A percentile compares a stretch with the other conserved stretches of the same genome.
These are phyloP conservation scores for Penicillium sp. DNA, from an alignment of 2,329 filamentous ascomycete species.

Conservation along the genomic window DNA sequence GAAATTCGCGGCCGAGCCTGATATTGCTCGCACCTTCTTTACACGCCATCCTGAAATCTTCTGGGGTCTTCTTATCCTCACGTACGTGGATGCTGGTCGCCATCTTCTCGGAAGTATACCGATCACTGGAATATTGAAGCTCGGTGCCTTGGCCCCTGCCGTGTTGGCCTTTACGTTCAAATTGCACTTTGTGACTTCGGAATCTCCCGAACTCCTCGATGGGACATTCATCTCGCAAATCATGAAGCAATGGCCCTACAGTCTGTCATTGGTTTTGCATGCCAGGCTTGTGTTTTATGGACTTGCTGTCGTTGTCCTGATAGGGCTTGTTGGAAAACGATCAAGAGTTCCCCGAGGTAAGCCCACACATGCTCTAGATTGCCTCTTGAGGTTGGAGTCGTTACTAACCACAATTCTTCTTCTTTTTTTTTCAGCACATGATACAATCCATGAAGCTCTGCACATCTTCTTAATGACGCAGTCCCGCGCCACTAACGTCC, in stretches of 20 bases:
- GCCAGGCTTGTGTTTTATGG: conserved; percentile 53
- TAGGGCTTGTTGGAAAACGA: conserved; percentile 22
- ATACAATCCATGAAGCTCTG: conserved; percentile 62
- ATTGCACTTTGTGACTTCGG: conserved; percentile 79
- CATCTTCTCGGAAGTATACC: conserved; percentile 41
- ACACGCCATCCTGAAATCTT: conserved; percentile 63
- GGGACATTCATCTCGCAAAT: conserved; percentile 34
- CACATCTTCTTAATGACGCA: conserved; percentile 83
- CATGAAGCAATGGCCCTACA: conserved; percentile 40
- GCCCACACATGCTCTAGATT: conserved; percentile 1
- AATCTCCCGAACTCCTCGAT: conserved; percentile 76
- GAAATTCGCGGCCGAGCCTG: conserved; percentile 87
- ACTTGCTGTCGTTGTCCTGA: conserved; percentile 37
- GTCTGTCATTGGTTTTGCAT: conserved; percentile 50
- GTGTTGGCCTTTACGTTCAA: conserved; percentile 77
- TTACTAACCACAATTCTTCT: conserved; percentile 17
- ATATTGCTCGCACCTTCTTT: conserved; percentile 75
- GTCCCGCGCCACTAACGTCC: conserved; percentile 79
- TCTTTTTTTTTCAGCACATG: conserved; percentile 20
- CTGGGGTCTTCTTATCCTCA: conserved; percentile 69
- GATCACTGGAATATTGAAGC: conserved; percentile 23
- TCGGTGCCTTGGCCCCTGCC: conserved; percentile 45
- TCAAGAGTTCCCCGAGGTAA: conserved; percentile 17
- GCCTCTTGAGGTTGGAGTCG: background rate
- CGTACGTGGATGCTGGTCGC: conserved; percentile 63